Conservation (phyloP, 306 rosid species). For the Acacia crassicarpa region DNA sequence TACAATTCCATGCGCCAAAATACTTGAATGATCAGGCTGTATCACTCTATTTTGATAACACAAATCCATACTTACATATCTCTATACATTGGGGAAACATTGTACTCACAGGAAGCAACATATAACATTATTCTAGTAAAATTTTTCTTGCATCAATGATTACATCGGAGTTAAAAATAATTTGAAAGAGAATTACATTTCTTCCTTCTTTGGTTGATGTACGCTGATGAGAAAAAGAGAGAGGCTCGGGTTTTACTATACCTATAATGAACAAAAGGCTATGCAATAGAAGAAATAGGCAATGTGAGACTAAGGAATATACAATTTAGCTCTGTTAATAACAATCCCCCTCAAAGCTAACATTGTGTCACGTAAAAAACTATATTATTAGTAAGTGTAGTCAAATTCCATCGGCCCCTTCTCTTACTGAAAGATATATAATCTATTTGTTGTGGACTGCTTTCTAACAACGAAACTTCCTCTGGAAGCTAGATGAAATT, state of each 20-base stretch:
- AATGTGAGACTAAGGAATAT: not conserved
- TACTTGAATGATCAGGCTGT: no score
- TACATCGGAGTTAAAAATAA: no score
- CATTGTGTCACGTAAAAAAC: not conserved
- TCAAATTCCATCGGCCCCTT: not conserved
- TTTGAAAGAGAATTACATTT: not conserved
- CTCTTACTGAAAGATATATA: not conserved
- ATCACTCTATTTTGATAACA: no score
- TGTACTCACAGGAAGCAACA: no score
- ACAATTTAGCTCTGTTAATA: not conserved
- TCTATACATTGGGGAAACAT: no score
- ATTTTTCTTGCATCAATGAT: no score
- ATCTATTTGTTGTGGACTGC: not conserved
- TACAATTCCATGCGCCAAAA: no score
- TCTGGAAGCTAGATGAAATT: not conserved
- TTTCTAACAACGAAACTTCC: not conserved
- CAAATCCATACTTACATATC: no score
- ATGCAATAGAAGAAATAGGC: not conserved
- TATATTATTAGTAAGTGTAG: not conserved
- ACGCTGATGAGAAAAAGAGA: not conserved
- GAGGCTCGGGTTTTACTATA: not conserved
- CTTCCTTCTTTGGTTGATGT: not conserved
- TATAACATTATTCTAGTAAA: no score
- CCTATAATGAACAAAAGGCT: not conserved
- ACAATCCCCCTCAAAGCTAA: not conserved